Evolutionary conservation across 306 rosid genomes (phyloP), one percentile per base, ranked within the genome.

Genomic region (Coriaria nepalensis): DNA sequence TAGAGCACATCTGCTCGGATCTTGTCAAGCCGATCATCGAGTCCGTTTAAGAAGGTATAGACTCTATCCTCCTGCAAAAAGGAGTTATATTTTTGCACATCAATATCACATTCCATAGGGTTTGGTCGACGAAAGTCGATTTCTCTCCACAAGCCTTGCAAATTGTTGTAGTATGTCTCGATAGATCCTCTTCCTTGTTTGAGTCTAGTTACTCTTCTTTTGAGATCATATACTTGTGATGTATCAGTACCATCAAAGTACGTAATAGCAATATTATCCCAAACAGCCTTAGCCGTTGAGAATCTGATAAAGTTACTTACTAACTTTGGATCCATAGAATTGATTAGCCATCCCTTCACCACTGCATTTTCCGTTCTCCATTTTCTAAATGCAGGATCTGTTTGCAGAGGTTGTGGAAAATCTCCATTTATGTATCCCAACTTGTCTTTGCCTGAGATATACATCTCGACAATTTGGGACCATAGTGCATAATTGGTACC

Each of bases 371-470:
- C 6, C 7, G 33, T 6, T 45, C 33, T 45, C 11, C 7, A n/a
- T 6, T 45, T n/a, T 45, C 4, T 45, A 10, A 45, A 45, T 5
- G 33, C 10, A 45, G 8, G 50, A 15, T 45, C 7, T 11, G 7
- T 45, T 33, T 12, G 8, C 50, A 15, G 15, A 12, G 46, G 46
- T 5, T 45, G 33, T 15, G 33, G 33, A 45, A 45, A n/a, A 13
- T 45, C 50, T 45, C 50, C 50, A 45, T 13, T 45, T 13, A 45
- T 45, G 10, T 15, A 45, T 45, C 50, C 50, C 50, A 45, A 45
- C 10, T 45, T 45, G 50, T 45, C 8, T 39, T 39, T 20, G 29
- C 29, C 29, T 20, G 3, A 20, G 29, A 20, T 20, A 20, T 20
- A 20, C 29, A 20, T 20, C 29, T 20, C 3, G 29, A 20, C 29